Evolutionary conservation across 345 rosid genomes (phyloP), one percentile per base, ranked within the genome.

Genomic region (Citropsis articulata): DNA sequence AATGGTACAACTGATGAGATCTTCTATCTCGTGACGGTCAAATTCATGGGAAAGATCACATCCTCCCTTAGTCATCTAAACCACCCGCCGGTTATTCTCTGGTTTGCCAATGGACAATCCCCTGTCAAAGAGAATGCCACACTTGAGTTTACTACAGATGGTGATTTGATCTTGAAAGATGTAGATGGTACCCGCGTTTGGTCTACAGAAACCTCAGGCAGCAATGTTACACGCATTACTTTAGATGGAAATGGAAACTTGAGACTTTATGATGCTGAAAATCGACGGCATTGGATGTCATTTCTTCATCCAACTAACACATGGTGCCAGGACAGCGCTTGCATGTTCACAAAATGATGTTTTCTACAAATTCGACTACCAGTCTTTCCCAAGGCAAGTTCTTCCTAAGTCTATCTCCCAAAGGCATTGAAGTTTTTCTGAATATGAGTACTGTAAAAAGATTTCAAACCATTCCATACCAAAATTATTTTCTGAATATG

Each of bases 121-220:
- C 81, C 81, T 3, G 84, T 82, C 30, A 18, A 24, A 40, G 76
- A 69, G 36, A 63, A 78, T 63, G 79, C 81, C 4, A 69, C 33
- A 1, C 63, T 82, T 13, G 21, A 82, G 16, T 56, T 78, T 36
- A 61, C 66, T 5, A 19, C 6, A 4, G 55, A 36, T 22, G 73
- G 81, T n/a, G 65, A 61, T 56, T 59, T 82, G 69, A 30, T 75
- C 31, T 62, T 80, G 31, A 61, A 4, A 4, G 83, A 74, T 69
- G 78, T 28, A 45, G 24, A 75, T 33, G 79, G 75, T 21, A 28
- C 31, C 35, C 22, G 1, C 1, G 71, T 66, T 25, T 82, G 85
- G 80, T 75, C 77, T 2, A 27, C 80, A 0, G 13, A 36, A 3
- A 61, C 81, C 48, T 33, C 74, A 16, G 24, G 60, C 16, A 40